These are phyloP conservation scores for Cyberlindnera americana DNA, from an alignment of 805 yeast genomes.

Conservation along the genomic window DNA sequence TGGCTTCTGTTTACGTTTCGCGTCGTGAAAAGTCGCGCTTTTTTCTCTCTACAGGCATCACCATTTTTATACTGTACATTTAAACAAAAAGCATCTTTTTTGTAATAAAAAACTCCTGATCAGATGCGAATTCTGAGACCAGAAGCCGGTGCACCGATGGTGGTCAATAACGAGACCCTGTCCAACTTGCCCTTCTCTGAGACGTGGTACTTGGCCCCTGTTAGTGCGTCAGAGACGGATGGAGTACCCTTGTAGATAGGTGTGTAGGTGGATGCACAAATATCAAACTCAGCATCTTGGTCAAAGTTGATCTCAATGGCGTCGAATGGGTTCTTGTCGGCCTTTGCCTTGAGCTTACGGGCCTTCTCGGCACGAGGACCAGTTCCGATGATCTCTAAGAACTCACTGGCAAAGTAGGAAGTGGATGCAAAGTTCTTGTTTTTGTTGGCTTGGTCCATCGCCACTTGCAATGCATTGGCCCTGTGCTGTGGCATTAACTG, in stretches of 20 bases:
- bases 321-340: slow-evolving; percentile 70
- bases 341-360: slow-evolving; percentile 69
- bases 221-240: slow-evolving; percentile 69
- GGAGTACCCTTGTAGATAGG: slow-evolving; percentile 84
- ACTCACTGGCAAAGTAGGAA: slow-evolving; percentile 82
- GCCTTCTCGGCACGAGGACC: slow-evolving; percentile 92
- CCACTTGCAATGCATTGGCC: slow-evolving; percentile 87
- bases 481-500: slow-evolving; percentile 80
- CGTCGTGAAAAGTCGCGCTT: no score
- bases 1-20: no score
- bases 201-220: slow-evolving; percentile 83
- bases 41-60: no score
- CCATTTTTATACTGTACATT: slow-evolving; percentile 2
- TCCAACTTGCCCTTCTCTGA: slow-evolving; percentile 78
- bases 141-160: slow-evolving; percentile 87
- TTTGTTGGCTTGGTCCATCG: slow-evolving; percentile 89
- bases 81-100: neutral
- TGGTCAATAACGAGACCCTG: slow-evolving; percentile 68
- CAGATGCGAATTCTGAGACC: slow-evolving; percentile 59
- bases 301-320: slow-evolving; percentile 90
- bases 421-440: slow-evolving; percentile 86
- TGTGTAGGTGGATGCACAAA: slow-evolving; percentile 82
- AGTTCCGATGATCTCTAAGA: slow-evolving; percentile 60
- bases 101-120: neutral
- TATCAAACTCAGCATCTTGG: slow-evolving; percentile 84